Evolutionary conservation across 1,139 yeast species (phyloP), one percentile per base, ranked within the genome.

Genomic region (Debaryomycetaceae sp.): DNA sequence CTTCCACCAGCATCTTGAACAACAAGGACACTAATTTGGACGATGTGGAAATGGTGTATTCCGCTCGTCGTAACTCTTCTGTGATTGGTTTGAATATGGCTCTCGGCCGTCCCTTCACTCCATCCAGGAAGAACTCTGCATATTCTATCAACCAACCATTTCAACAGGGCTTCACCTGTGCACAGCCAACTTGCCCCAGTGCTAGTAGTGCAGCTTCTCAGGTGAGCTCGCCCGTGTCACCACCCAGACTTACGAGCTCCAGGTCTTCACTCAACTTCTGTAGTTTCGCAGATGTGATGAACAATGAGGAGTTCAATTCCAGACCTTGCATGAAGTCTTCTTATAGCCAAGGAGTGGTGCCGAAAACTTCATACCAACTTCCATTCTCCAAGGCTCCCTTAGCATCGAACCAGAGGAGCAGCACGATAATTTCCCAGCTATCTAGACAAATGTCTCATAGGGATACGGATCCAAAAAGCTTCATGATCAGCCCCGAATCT

Each of bases 261-360:
- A 65, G 73, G 47, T 82, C 84, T n/a, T 70, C 82, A 1, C 69
- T 86, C 37, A 79, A 83, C 40, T 87, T 87, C 61, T 85, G 81
- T 58, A 83, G 91, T 5, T 87, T 85, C 60, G 95, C 93, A 5
- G 96, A 87, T 55, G 77, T 87, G 75, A 76, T 87, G 49, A 77
- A 72, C 52, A 81, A 76, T 56, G 90, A 85, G 59, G 87, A 73
- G 59, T 68, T 66, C 48, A 67, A 77, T 36, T 75, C 84, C 59
- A 75, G 87, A 60, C 88, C 88, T 22, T 73, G 83, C 17, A 65
- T 67, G 53, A 65, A 63, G 42, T 39, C 40, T 24, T 33, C 17
- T 35, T 34, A 24, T 5, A 43, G 45, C 22, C 70, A 65, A 41
- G 66, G 68, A 3, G 46, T 57, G 11, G 54, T 63, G 17, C 70